Conservation (phyloP, 2,329 filamentous ascomycete species). For the Neopestalotiopsis sp. region DNA sequence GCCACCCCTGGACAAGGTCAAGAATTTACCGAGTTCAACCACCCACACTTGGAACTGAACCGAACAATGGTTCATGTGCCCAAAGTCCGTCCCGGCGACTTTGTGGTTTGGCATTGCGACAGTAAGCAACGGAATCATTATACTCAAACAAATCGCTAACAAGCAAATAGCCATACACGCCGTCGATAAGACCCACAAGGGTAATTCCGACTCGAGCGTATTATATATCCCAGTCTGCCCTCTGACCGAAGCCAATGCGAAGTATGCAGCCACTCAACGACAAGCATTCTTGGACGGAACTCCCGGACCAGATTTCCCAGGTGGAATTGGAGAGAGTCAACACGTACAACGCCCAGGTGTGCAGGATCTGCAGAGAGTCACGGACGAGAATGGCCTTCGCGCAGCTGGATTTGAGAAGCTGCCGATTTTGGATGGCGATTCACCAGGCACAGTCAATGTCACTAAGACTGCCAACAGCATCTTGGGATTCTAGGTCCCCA, state of each 20-base stretch:
- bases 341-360: slow-evolving; percentile 56
- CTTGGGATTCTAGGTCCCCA: slow-evolving; percentile 42
- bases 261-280: slow-evolving; percentile 74
- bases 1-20: slow-evolving; percentile 72
- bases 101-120: slow-evolving; percentile 85
- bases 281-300: slow-evolving; percentile 72
- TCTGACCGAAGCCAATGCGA: slow-evolving; percentile 74
- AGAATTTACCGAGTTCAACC: slow-evolving; percentile 67
- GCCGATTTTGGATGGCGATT: slow-evolving; percentile 29
- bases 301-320: slow-evolving; percentile 74
- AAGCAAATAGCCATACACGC: slow-evolving; percentile 67
- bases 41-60: slow-evolving; percentile 73
- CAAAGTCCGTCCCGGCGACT: slow-evolving; percentile 73
- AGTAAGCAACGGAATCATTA: slow-evolving; percentile 41
- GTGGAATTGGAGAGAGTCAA: slow-evolving; percentile 69
- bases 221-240: slow-evolving; percentile 90
- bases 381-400: slow-evolving; percentile 40
- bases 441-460: slow-evolving; percentile 41
- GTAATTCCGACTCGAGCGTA: slow-evolving; percentile 77
- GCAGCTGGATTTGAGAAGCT: slow-evolving; percentile 54
- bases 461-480: slow-evolving; percentile 49
- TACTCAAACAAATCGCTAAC: neutral
- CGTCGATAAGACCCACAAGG: slow-evolving; percentile 79
- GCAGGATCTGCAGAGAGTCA: slow-evolving; percentile 40
- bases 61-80: slow-evolving; percentile 76